phyloP scores from a whole-genome alignment of 2,329 filamentous ascomycete genomes.

The Phialophora macrospora region DNA sequence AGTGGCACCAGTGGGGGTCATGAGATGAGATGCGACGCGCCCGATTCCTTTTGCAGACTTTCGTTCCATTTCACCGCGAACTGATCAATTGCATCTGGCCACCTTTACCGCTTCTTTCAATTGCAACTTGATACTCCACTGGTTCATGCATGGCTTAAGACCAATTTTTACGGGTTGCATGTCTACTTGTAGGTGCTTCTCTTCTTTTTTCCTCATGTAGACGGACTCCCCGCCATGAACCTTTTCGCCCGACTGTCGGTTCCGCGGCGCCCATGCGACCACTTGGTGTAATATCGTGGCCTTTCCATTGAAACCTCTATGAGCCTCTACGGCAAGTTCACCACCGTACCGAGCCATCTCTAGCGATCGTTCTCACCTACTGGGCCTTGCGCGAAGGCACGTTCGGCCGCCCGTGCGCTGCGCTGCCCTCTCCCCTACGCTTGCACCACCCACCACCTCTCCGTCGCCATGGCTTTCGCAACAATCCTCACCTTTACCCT shows the following conservation, averaged over 20 bases:
- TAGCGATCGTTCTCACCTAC: neutral
- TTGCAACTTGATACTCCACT: constrained; percentile 11
- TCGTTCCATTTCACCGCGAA: constrained; percentile 18
- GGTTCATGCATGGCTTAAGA: constrained; percentile 20
- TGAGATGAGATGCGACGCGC: constrained; percentile 6
- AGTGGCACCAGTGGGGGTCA: neutral
- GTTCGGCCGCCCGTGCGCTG: neutral
- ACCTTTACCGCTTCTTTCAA: constrained; percentile 32
- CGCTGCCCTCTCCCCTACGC: neutral
- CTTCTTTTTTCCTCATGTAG: neutral
- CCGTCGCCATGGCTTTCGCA: constrained; percentile 21
- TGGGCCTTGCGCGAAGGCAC: neutral
- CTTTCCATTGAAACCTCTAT: neutral
- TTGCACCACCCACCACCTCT: neutral
- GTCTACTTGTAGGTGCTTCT: constrained; percentile 9
- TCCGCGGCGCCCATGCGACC: neutral
- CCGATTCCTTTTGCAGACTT: constrained; percentile 2
- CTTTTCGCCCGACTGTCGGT: neutral
- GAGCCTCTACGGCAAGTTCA: neutral
- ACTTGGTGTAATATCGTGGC: neutral
- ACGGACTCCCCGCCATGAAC: constrained; percentile 5
- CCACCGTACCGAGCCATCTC: neutral
- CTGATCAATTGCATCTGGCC: constrained; percentile 24
- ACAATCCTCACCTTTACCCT: constrained; percentile 31
- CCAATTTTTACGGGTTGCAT: constrained; percentile 12